phyloP scores from a whole-genome alignment of 2,329 filamentous ascomycete genomes.

The Camptophora hylomeconis region DNA sequence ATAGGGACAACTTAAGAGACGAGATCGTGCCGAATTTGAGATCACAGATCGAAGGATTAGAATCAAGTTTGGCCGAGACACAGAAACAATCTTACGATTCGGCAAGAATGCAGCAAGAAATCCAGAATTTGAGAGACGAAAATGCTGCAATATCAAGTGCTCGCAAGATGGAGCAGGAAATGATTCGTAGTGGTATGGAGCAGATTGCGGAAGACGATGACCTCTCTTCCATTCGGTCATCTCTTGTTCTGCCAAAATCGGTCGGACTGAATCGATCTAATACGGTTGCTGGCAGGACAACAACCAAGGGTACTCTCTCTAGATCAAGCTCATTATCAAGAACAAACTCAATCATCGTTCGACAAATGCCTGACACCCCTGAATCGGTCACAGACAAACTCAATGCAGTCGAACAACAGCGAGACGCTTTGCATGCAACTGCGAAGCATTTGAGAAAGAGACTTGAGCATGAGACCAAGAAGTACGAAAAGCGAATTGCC shows the following conservation, averaged over 20 bases:
- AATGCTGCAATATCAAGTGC: slow-evolving; percentile 33
- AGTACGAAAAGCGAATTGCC: slow-evolving; percentile 69
- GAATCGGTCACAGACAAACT: slow-evolving; percentile 65
- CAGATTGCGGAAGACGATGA: slow-evolving; percentile 48
- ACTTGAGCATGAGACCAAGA: slow-evolving; percentile 70
- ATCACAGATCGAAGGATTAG: slow-evolving; percentile 48
- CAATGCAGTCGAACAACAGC: slow-evolving; percentile 86
- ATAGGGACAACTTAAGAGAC: slow-evolving; percentile 83
- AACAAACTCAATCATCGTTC: slow-evolving; percentile 41
- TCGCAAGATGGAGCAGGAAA: slow-evolving; percentile 35
- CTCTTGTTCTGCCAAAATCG: slow-evolving; percentile 27
- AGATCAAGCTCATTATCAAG: slow-evolving; percentile 41
- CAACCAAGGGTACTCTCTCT: slow-evolving; percentile 49
- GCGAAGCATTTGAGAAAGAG: slow-evolving; percentile 74
- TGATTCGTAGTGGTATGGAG: slow-evolving; percentile 38
- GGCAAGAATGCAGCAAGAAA: slow-evolving; percentile 75
- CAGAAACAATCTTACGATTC: slow-evolving; percentile 67
- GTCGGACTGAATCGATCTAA: slow-evolving; percentile 13
- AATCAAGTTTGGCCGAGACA: slow-evolving; percentile 42
- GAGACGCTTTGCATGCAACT: slow-evolving; percentile 80
- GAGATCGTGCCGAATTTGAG: slow-evolving; percentile 71
- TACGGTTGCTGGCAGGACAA: slow-evolving; percentile 41
- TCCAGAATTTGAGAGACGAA: slow-evolving; percentile 49
- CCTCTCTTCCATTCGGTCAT: slow-evolving; percentile 30
- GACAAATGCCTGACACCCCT: slow-evolving; percentile 42